Evolutionary conservation across 1,284 basidiomycete species (phyloP), one percentile per base, ranked within the genome.

Genomic region (Hemileia vastatrix): DNA sequence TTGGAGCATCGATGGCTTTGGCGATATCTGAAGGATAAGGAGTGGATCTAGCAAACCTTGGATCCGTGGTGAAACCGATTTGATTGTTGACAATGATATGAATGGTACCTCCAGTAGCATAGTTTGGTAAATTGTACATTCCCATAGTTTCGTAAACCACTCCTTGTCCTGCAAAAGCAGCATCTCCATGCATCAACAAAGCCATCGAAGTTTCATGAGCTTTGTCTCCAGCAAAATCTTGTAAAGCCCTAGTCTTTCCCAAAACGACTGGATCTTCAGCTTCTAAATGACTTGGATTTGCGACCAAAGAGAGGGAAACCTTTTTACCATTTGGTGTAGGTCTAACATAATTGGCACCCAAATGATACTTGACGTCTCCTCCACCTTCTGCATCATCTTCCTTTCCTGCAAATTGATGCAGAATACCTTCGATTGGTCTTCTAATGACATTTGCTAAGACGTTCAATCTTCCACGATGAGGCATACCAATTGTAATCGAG

Each of bases 21-120:
- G 95, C 95, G 71, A 99, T 90, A 77, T 99, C 95, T 60, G 94
- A 96, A n/a, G 88, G 88, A 80, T 99, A 98, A 45, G 95, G 90
- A 1, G 95, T 99, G 11, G 94, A 98, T 66, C 94, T 92, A 57
- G 93, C 80, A 80, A 97, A 97, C 66, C 93, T 86, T 53, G 95
- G 95, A 77, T 97, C 94, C 63, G 95, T 99, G 65, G 95, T 99
- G 82, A 99, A 99, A 68, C 95, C 95, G 67, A 98, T 96, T 78
- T 99, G 95, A 81, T 99, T 99, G 83, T 99, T 99, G 73, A 99
- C 92, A 72, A 99, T 93, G 68, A 98, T 81, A 77, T 98, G 95
- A 71, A 98, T 90, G 51, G 95, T 98, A 67, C 95, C 95, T 66
- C 95, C 95, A 18, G 93, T 96, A 55, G 93, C 92, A 78, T 96